These are phyloP conservation scores for Solanum bulbocastanum DNA, from an alignment of 257 asterid species.

Conservation along the genomic window DNA sequence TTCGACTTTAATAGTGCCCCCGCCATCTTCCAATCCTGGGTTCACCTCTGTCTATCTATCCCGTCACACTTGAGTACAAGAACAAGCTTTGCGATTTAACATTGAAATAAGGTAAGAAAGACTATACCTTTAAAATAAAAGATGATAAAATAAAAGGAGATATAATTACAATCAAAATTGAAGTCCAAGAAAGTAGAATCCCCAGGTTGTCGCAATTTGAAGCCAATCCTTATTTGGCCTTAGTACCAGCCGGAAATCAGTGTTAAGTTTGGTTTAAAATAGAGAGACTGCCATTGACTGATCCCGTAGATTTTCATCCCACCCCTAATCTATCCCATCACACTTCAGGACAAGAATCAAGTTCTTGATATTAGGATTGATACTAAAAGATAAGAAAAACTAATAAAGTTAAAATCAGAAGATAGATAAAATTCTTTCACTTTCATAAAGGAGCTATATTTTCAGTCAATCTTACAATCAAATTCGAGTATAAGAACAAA, in stretches of 20 bases:
- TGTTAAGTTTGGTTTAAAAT: neutral
- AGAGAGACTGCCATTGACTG: neutral
- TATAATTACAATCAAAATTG: neutral
- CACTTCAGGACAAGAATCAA: neutral
- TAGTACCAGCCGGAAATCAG: neutral
- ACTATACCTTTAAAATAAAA: neutral
- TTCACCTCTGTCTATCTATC: neutral
- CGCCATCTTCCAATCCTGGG: neutral
- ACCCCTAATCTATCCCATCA: neutral
- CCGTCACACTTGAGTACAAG: neutral
- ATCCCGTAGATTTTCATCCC: neutral
- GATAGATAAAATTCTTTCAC: neutral
- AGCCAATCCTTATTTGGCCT: neutral
- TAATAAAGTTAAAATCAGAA: neutral
- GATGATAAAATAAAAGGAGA: neutral
- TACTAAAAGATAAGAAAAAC: neutral
- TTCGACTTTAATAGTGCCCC: neutral
- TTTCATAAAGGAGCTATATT: neutral
- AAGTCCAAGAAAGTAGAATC: neutral
- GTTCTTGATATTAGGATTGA: neutral
- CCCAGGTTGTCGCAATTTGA: neutral
- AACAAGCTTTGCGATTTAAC: neutral
- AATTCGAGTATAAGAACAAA: neutral
- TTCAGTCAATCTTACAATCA: neutral
- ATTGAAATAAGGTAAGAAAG: neutral